A percentile compares a stretch with the other conserved stretches of the same genome.
phyloP scores from a whole-genome alignment of 805 yeast species.

The Barnettozyma californica region DNA sequence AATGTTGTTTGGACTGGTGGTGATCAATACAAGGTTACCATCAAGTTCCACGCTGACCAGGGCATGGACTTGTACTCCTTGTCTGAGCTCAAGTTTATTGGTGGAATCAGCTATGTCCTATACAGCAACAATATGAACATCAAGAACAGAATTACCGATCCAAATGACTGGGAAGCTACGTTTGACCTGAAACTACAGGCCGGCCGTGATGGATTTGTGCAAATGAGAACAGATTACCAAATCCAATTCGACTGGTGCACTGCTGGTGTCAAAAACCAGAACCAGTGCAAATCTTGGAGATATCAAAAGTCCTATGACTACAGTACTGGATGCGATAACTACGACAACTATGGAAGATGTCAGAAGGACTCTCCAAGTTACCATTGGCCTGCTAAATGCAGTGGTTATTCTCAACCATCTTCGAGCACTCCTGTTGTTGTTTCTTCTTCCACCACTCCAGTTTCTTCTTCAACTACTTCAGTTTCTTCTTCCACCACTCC shows the following conservation, averaged over 20 bases:
- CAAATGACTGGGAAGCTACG: conserved; percentile 8
- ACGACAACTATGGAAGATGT: conserved; percentile 1
- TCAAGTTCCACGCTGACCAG: conserved; percentile 1
- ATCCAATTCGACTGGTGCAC: conserved; percentile 25
- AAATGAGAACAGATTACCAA: conserved; percentile 9
- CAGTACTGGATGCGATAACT: conserved; percentile 9
- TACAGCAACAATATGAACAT: not conserved
- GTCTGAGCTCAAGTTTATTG: conserved; percentile 9
- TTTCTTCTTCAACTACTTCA: too few species aligned
- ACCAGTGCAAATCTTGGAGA: conserved; percentile 1
- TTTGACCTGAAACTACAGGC: not conserved
- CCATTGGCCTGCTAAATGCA: conserved; percentile 6
- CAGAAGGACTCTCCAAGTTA: conserved; percentile 8
- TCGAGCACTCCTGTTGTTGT: too few species aligned
- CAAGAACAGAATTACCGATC: not conserved
- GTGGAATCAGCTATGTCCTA: not conserved
- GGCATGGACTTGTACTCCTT: not conserved
- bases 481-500: too few species aligned
- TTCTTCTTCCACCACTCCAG: too few species aligned
- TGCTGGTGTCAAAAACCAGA: conserved; percentile 13
- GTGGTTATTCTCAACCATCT: not conserved
- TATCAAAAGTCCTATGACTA: conserved; percentile 7
- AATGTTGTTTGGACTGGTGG: conserved; percentile 1
- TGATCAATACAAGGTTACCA: conserved; percentile 6
- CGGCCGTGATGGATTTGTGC: conserved; percentile 2